Conservation (phyloP, 306 rosid genomes). For the Malus sieversii region DNA sequence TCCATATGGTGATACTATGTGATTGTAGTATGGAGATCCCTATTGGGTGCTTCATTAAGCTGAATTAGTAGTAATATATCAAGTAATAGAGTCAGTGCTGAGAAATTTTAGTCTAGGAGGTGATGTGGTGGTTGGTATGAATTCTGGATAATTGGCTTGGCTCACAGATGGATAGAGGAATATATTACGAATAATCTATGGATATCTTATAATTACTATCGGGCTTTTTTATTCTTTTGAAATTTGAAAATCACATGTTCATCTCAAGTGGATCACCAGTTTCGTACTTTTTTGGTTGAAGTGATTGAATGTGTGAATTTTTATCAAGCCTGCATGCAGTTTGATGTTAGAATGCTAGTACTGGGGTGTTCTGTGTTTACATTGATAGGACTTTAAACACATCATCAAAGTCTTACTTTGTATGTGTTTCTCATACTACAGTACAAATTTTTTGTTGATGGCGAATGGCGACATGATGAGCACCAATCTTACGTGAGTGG, state of each 20-base stretch:
- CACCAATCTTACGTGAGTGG: slow-evolving; percentile 61
- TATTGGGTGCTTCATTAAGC: background rate
- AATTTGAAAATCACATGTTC: background rate
- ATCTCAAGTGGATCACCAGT: background rate
- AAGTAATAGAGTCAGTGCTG: background rate
- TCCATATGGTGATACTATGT: background rate
- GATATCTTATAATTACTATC: background rate
- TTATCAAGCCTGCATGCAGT: background rate
- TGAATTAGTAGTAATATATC: background rate
- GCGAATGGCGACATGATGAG: slow-evolving; percentile 93
- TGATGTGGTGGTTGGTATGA: background rate
- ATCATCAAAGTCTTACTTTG: slow-evolving; percentile 13
- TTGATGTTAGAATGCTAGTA: background rate
- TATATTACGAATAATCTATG: background rate
- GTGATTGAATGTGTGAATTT: background rate
- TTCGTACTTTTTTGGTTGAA: background rate
- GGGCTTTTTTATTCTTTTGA: background rate
- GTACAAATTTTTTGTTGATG: slow-evolving; percentile 97
- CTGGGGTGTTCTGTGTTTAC: background rate
- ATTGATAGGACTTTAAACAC: slow-evolving; percentile 2
- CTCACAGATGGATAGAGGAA: background rate
- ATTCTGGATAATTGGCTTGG: background rate
- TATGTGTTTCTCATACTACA: slow-evolving; percentile 37
- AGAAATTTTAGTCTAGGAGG: background rate
- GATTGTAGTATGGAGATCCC: background rate